A percentile compares a stretch with the other conserved stretches of the same genome.
phyloP scores from a whole-genome alignment of 495 filamentous ascomycete species.

The Pseudevernia furfuracea region DNA sequence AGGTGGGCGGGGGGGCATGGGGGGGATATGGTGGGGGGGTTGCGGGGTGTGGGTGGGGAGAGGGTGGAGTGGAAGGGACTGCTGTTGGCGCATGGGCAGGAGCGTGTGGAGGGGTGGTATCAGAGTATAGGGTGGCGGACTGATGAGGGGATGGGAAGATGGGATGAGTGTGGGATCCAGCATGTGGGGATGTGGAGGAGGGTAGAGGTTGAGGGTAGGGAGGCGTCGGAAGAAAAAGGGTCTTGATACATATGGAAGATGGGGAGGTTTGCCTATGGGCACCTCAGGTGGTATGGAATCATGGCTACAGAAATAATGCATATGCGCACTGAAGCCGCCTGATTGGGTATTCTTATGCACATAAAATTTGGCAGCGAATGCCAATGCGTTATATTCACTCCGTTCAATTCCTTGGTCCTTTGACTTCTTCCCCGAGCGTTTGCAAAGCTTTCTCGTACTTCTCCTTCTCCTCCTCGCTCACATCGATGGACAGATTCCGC shows the following conservation, averaged over 20 bases:
- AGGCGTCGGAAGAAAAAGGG: background rate
- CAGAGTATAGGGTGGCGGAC: conserved; percentile 56
- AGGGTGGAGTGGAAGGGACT: conserved; percentile 55
- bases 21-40: conserved; percentile 32
- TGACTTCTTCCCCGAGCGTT: conserved; percentile 1
- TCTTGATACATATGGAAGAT: background rate
- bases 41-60: conserved; percentile 27
- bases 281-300: background rate
- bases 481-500: background rate
- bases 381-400: background rate
- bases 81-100: conserved; percentile 68
- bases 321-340: background rate
- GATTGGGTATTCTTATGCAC: background rate
- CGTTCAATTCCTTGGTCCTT: background rate
- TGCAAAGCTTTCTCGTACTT: background rate
- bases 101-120: conserved; percentile 52
- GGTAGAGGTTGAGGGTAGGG: conserved; percentile 17
- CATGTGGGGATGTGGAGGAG: conserved; percentile 73
- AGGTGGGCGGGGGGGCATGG: conserved; percentile 55
- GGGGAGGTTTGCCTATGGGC: background rate
- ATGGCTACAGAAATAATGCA: background rate
- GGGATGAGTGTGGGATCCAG: conserved; percentile 76
- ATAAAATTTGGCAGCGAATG: background rate
- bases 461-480: background rate
- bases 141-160: conserved; percentile 64